Conservation (phyloP, 2,329 filamentous ascomycete genomes). For the Alternaria gansuensis region DNA sequence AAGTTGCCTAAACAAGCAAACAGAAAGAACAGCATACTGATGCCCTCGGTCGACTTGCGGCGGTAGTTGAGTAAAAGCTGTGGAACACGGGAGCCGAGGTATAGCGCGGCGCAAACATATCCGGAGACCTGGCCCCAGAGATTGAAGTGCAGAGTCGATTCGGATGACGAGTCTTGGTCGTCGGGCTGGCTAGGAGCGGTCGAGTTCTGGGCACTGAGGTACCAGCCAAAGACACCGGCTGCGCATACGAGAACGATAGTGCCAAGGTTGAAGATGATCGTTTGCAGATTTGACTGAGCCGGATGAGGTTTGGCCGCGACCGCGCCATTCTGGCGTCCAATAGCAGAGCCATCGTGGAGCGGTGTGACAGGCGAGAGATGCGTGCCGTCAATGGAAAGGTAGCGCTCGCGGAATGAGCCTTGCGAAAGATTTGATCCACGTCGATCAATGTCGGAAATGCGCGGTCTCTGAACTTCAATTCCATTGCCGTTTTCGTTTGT, state of each 20-base stretch:
- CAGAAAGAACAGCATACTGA: constrained; percentile 93
- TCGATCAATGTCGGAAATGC: constrained; percentile 51
- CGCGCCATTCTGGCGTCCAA: constrained; percentile 43
- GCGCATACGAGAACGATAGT: constrained; percentile 82
- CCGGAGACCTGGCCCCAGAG: constrained; percentile 88
- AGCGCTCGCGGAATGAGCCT: constrained; percentile 55
- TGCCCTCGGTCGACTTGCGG: constrained; percentile 90
- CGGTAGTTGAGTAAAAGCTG: constrained; percentile 92
- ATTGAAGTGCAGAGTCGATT: constrained; percentile 70
- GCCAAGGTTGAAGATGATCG: constrained; percentile 75
- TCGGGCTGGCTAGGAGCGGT: constrained; percentile 47
- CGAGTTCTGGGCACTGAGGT: constrained; percentile 63
- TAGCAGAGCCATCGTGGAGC: constrained; percentile 61
- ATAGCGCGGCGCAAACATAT: constrained; percentile 87
- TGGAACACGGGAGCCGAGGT: constrained; percentile 87
- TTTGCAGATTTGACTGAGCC: constrained; percentile 60
- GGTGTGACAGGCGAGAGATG: constrained; percentile 86
- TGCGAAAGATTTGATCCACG: constrained; percentile 46
- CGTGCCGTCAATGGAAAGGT: constrained; percentile 68
- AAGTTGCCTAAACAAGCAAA: constrained; percentile 96
- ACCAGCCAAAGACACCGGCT: constrained; percentile 88
- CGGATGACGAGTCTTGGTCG: constrained; percentile 34
- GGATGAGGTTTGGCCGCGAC: constrained; percentile 55
- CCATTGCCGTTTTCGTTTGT: constrained; percentile 32
- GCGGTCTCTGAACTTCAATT: constrained; percentile 33